Evolutionary conservation across 257 asterid genomes (phyloP), one percentile per base, ranked within the genome.

Genomic region (Nicotiana noctiflora): DNA sequence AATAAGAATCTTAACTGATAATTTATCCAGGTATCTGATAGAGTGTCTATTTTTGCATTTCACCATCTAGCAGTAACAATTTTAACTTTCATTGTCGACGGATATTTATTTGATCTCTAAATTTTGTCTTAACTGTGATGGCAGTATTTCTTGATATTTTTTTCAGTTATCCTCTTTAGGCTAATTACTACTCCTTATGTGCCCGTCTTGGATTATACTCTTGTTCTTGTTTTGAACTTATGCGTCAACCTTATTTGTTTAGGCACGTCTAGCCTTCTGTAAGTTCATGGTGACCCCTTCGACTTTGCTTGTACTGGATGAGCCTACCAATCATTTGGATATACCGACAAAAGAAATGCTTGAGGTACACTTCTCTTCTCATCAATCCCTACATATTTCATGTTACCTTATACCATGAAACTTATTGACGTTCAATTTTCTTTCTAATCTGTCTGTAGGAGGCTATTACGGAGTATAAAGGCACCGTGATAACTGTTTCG

Each of bases 211-310:
- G 5, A 23, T 49, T 44, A 12, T 44, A 21, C 46, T 68, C 18
- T 79, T 32, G 53, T 75, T 53, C 74, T 1, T 7, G 4, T 62
- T 21, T 0, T 55, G 65, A 44, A 63, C 79, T 63, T 13, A 49
- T 31, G 65, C 29, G 8, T 40, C 32, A 34, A 19, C 44, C 27
- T 49, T 81, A 7, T 46, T 60, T 75, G 67, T 25, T 56, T 88
- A 96, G 99, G 99, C 99, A 60, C 94, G 99, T n/a, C 99, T 96
- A 67, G 93, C 99, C 55, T 96, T 96, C 82, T 96, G 99, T 91
- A 96, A 96, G 91, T 96, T 96, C 92, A 94, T 96, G 99, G 99
- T 96, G 77, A 90, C 86, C 60, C 99, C 99, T 61, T 96, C 99
- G 21, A 96, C 97, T 80, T 86, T 94, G 78, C 97, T 96, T 13